Base-by-base conservation (phyloP, 2,329 filamentous ascomycete species). In the Diaporthe velutina region DNA sequence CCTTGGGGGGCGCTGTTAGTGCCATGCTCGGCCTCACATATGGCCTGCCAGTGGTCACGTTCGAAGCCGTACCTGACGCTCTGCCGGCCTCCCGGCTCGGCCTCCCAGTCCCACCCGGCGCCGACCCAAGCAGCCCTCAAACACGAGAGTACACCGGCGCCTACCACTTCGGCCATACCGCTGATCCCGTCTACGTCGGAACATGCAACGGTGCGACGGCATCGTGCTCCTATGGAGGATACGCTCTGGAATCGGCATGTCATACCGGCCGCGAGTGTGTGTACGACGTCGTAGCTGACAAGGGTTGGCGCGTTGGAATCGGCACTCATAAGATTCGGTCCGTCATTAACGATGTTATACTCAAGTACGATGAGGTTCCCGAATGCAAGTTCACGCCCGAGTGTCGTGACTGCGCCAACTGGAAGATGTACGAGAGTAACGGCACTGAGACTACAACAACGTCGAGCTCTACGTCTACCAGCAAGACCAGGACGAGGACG, bases 381-480 rank as follows among this genome's bases (percentile, higher is more conserved):
- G 86, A 90, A 77, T 98, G 97, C 83, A 90, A 89, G 71, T 88
- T 89, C 40, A 96, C 96, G 9, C 88, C 91, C 30, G 93, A 95
- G 70, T 98, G 97, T 82, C 91, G 94, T 54, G 97, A 99, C 82
- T 98, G 96, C 80, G 94, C 91, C 74, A 92, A 93, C 73, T 98
- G 97, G 97, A 97, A 98, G 80, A 98, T 95, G 87, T 97, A 95
- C 81, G 93, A 96, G 83, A 98, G 95, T 82, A 98, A 98, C 81
- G 94, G 94, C 40, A 97, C 94, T 2, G 93, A 96, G 77, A 89
- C 88, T 1, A 95, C 92, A 0, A 94, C 93, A 0, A 91, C 91
- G 0, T 88, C 90, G 2, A 87, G 86, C 5, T 88, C 89, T 0
- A 90, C 89, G 1, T 88, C 89, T 1, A 88, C 88, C 3, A 91